Base-by-base conservation (phyloP, 179 eudicot genomes). In the Silene noctiflora region DNA sequence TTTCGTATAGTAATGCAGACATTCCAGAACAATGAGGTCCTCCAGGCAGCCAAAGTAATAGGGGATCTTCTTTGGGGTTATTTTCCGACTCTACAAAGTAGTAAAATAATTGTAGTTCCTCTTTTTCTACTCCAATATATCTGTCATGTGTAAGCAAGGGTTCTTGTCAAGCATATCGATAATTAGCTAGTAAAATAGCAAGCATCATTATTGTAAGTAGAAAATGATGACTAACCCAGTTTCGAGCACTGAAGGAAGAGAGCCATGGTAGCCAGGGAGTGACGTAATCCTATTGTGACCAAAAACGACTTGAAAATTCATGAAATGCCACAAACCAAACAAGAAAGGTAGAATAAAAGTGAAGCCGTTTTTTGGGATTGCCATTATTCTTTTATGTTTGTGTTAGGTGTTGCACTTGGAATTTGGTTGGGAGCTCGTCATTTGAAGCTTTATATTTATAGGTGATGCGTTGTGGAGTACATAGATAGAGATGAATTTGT, bases 21-120 rank as follows among this genome's bases (percentile, higher is more conserved):
- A 81, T 72, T 39, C 74, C 79, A 46, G 89, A 84, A 29, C 89
- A 87, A 48, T 83, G 81, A 21, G 89, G 87, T 53, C 89, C 89
- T 67, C 87, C 89, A 1, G 86, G 78, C 17, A 85, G 77, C 89
- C 87, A 87, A 17, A 87, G 60, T 13, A 87, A 7, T 1, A 87
- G 71, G 35, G 89, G 87, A 58, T 81, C 87, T n/a, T 76, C 62
- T 51, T 76, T 60, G 3, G 87, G 87, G 55, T 84, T 81, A 12
- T 77, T 77, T 39, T 86, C 84, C 0, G 89, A 86, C 66, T 81
- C 79, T 17, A 84, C 64, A 73, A 86, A 86, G 79, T 86, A 86
- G 62, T 86, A 86, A 24, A 84, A 86, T 56, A 86, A 19, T 72
- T 86, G 87, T 2, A 78, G 76, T n/a, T 86, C 86, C 17, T 84